phyloP scores from a whole-genome alignment of 345 rosid genomes.

The Rubroshorea leprosula region DNA sequence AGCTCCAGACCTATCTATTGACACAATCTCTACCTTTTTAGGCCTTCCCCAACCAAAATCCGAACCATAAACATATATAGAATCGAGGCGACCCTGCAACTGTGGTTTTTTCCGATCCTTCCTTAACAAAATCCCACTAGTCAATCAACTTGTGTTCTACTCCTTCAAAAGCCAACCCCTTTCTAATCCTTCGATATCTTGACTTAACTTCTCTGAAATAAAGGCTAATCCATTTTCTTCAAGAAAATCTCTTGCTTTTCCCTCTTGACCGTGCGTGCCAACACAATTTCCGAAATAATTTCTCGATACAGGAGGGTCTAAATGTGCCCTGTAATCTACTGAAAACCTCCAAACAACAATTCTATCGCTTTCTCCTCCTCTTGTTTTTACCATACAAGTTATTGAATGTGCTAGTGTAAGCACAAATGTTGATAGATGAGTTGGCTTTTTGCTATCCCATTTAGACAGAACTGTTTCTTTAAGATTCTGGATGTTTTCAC shows the following conservation, averaged over 20 bases:
- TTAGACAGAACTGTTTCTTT: slow-evolving; percentile 5
- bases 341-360: not conserved
- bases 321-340: slow-evolving; percentile 24
- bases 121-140: not conserved
- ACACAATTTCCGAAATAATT: slow-evolving; percentile 21
- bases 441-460: not conserved
- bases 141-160: not conserved
- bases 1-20: slow-evolving; percentile 14
- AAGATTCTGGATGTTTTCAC: slow-evolving; percentile 22
- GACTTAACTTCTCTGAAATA: slow-evolving; percentile 24
- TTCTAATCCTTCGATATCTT: slow-evolving; percentile 9
- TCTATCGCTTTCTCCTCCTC: not conserved
- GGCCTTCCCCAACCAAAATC: slow-evolving; percentile 21
- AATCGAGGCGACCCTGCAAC: slow-evolving; percentile 11
- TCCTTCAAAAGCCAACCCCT: not conserved
- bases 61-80: slow-evolving; percentile 5
- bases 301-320: slow-evolving; percentile 29
- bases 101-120: no score
- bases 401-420: slow-evolving; percentile 26
- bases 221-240: slow-evolving; percentile 15
- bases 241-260: slow-evolving; percentile 7
- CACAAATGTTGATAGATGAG: slow-evolving; percentile 32
- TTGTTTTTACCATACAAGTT: slow-evolving; percentile 26
- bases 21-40: slow-evolving; percentile 13
- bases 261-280: not conserved